Evolutionary conservation across 176 grass and related monocot genomes (phyloP), one percentile per base, ranked within the genome.

Genomic region (Poa pratensis): DNA sequence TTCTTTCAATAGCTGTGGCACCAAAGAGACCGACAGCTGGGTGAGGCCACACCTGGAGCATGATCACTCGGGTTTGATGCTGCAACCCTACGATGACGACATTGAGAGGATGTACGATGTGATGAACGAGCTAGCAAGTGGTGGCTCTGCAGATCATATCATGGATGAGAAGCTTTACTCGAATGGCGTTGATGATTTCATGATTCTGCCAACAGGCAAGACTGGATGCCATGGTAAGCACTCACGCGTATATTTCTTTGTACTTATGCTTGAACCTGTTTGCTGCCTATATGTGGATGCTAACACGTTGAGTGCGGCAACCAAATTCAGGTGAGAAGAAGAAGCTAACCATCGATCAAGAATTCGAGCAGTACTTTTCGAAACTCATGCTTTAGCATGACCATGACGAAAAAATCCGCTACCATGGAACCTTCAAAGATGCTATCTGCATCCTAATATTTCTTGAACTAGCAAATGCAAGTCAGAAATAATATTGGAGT

Each of bases 321-420:
- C 78, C 50, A 84, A 82, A 79, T 79, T 79, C 74, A 61, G 73
- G 53, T 30, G 85, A 89, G 27, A 85, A 75, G 70, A 73, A 76
- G 59, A 86, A 85, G 40, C 70, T 86, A 45, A 90, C 94, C 5
- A 90, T 97, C 39, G 94, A 97, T 92, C 92, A 89, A 82, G 92
- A 92, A 89, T 97, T 90, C 22, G 92, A 94, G 78, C 92, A 94
- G 70, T 97, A 94, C 69, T 97, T 97, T 83, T 88, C 88, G 5
- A 90, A 50, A 46, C 94, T 97, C 64, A 94, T 94, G 94, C 91
- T 97, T 83, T 97, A 90, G 88, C 35, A 67, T 35, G 65, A 66
- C 49, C 12, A 13, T 22, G 7, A 68, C 11, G 37, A 34, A 9
- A 82, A 15, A 63, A 35, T 16, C 18, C 7, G 42, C 18, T 62